Conservation (phyloP, 2,329 filamentous ascomycete genomes). For the Clathrospora elynae region DNA sequence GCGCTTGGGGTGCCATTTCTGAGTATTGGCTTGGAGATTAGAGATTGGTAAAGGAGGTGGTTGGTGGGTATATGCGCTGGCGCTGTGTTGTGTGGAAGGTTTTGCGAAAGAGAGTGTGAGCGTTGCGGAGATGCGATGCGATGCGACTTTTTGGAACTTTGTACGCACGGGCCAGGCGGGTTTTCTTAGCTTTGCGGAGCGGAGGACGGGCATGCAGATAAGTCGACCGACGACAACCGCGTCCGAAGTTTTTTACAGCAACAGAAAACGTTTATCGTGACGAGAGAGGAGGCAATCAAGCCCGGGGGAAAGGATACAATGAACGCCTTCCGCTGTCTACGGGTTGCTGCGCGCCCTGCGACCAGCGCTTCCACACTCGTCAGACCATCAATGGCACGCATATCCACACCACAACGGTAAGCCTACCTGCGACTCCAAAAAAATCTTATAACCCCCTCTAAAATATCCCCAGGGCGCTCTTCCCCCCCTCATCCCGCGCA, state of each 20-base stretch:
- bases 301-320: constrained; percentile 21
- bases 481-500: constrained; percentile 21
- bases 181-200: constrained; percentile 25
- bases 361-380: constrained; percentile 24
- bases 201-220: constrained; percentile 12
- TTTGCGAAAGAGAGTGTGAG: not conserved
- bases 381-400: constrained; percentile 24
- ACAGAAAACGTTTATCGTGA: not conserved
- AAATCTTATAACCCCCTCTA: not conserved
- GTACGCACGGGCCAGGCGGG: constrained; percentile 35
- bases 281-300: constrained; percentile 5
- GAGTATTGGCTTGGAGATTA: constrained; percentile 8
- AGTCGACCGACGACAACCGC: not conserved
- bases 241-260: not conserved
- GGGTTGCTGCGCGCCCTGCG: constrained; percentile 30
- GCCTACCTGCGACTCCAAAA: not conserved
- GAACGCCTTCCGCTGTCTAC: constrained; percentile 43
- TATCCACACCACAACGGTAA: constrained; percentile 30
- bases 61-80: not conserved
- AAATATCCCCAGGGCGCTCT: constrained; percentile 8
- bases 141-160: constrained; percentile 39
- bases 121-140: constrained; percentile 4
- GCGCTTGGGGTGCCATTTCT: constrained; percentile 43
- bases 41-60: not conserved
- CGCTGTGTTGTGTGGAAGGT: constrained; percentile 1